phyloP scores from a whole-genome alignment of 2,329 filamentous ascomycete species.

The Aureobasidium sp. region DNA sequence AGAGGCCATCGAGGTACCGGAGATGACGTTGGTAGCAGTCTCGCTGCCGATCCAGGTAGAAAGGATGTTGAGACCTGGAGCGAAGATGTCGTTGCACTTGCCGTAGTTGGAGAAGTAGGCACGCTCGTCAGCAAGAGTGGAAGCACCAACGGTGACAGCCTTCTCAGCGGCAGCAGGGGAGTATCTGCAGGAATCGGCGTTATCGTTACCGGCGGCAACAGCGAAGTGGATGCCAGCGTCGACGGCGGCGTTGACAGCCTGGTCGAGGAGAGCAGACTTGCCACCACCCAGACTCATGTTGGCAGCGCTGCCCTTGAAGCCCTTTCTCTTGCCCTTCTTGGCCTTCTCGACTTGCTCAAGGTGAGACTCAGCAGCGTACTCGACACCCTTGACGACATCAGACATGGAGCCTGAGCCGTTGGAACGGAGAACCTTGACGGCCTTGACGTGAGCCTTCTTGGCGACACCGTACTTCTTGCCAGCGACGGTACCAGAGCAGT shows the following conservation, averaged over 20 bases:
- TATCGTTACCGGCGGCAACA: slow-evolving; percentile 97
- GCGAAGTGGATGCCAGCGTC: slow-evolving; percentile 91
- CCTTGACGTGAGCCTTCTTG: slow-evolving; percentile 95
- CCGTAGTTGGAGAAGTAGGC: slow-evolving; percentile 99
- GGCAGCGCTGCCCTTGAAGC: slow-evolving; percentile 97
- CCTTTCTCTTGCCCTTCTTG: slow-evolving; percentile 84
- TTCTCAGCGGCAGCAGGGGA: slow-evolving; percentile 88
- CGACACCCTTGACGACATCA: slow-evolving; percentile 96
- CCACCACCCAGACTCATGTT: slow-evolving; percentile 99
- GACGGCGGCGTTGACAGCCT: slow-evolving; percentile 89
- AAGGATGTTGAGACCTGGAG: slow-evolving; percentile 89
- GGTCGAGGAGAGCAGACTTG: slow-evolving; percentile 87
- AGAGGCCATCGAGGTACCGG: slow-evolving; percentile 97
- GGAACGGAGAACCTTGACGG: slow-evolving; percentile 95
- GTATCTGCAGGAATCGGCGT: slow-evolving; percentile 98
- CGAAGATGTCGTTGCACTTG: slow-evolving; percentile 99
- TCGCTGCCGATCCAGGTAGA: slow-evolving; percentile 98
- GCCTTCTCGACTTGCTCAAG: slow-evolving; percentile 65
- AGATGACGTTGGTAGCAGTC: slow-evolving; percentile 96
- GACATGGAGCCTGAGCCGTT: slow-evolving; percentile 98
- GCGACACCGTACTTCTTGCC: slow-evolving; percentile 99
- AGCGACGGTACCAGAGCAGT: slow-evolving; percentile 96
- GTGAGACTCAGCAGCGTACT: slow-evolving; percentile 83
- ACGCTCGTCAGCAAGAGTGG: slow-evolving; percentile 86
- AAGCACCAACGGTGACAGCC: slow-evolving; percentile 92